Evolutionary conservation across 306 rosid species (phyloP), one percentile per base, ranked within the genome.

Genomic region (Ochetophila trinervis): DNA sequence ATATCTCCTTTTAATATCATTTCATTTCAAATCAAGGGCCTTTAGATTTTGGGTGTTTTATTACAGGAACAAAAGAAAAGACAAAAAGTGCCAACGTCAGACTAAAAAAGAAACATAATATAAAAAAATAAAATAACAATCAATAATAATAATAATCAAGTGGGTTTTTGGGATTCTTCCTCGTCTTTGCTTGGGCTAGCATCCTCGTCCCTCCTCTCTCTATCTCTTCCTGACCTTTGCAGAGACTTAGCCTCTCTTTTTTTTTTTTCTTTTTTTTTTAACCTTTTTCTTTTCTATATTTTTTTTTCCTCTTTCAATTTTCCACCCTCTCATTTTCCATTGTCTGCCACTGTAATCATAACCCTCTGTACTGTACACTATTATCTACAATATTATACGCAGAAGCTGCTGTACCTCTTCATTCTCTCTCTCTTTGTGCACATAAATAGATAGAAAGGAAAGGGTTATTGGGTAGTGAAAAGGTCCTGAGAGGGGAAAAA

Each of bases 41-140:
- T 78, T 80, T 74, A 64, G 74, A 71, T 74, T 83, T 89, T 87
- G 87, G 94, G 86, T 87, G 85, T 87, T 87, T 77, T 81, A 78
- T 81, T 66, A 75, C 83, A 74, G 62, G 55, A 69, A 57, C 75
- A 72, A 66, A 82, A 65, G 66, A 65, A 74, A 78, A 60, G 83
- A 71, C 81, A 78, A 71, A 84, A 86, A 84, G 85, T 78, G 77
- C 66, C 71, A 75, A 60, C 49, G 56, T 75, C 72, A 75, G 51
- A 66, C 40, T 32, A 69, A 40, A 48, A 67, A 24, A 47, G 34
- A 63, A 60, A 65, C n/a, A n/a, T 44, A 58, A 30, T 60, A 24
- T 22, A 65, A 40, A 60, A 59, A 65, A 18, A 75, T 16, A 62
- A 20, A 50, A 66, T 62, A 47, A 48, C 22, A 55, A 62, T 2